Percentiles rank a stretch among this genome's conserved stretches.
phyloP scores from a whole-genome alignment of 768 basidiomycete species.

The Podaxis rugospora region DNA sequence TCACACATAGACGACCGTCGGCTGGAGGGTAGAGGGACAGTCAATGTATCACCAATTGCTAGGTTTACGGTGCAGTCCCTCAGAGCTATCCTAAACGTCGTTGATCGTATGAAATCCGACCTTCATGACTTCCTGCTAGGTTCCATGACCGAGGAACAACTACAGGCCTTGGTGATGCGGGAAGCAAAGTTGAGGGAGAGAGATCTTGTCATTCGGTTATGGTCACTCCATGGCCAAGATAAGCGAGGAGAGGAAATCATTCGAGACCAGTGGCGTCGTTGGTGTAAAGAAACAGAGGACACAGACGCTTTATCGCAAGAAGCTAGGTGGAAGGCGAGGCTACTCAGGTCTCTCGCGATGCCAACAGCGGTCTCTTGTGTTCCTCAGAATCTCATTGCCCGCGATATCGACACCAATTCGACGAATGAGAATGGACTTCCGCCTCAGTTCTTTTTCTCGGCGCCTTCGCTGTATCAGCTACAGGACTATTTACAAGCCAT shows the following conservation, averaged over 20 bases:
- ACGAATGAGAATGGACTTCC: conserved; percentile 43
- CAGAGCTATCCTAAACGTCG: conserved; percentile 44
- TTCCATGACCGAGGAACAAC: conserved; percentile 60
- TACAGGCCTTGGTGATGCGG: conserved; percentile 40
- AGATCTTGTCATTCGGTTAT: conserved; percentile 46
- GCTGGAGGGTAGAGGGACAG: background rate
- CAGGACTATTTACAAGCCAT: conserved; percentile 74
- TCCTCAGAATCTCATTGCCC: conserved; percentile 10
- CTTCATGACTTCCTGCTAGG: conserved; percentile 62
- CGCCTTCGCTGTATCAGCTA: conserved; percentile 47
- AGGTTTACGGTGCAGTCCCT: conserved; percentile 42
- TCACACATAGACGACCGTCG: background rate
- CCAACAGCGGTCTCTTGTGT: conserved; percentile 36
- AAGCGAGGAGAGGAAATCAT: conserved; percentile 22
- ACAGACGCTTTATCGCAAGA: conserved; percentile 8
- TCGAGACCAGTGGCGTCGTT: conserved; percentile 28
- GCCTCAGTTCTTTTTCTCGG: conserved; percentile 60
- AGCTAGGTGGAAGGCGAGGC: conserved; percentile 41
- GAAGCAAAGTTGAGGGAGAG: conserved; percentile 56
- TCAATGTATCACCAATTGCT: conserved; percentile 32
- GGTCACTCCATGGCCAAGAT: conserved; percentile 24
- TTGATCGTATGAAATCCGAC: conserved; percentile 66
- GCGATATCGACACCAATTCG: background rate
- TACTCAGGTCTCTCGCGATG: conserved; percentile 40
- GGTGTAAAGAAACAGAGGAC: conserved; percentile 16